Evolutionary conservation across 306 rosid species (phyloP).

Genomic region (Sophora flavescens): DNA sequence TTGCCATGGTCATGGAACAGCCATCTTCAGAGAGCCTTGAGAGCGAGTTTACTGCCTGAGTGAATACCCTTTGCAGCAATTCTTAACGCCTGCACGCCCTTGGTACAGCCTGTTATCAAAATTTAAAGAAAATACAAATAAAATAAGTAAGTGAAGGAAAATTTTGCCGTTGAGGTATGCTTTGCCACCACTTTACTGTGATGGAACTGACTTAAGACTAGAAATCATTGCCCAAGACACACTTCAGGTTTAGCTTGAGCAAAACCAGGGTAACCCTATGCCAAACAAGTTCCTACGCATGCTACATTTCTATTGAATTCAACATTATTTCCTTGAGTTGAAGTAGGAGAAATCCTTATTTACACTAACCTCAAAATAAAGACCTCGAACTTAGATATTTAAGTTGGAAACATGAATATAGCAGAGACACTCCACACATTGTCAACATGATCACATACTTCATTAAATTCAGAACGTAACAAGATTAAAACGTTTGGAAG

Average conservation of each 20-base stretch:
- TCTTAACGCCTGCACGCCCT: conserved; percentile 70
- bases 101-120: conserved; percentile 69
- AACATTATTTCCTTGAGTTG: neutral
- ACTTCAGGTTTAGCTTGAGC: conserved; percentile 17
- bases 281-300: neutral
- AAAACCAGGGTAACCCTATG: neutral
- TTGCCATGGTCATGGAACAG: conserved; percentile 34
- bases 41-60: conserved; percentile 66
- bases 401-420: neutral
- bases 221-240: neutral
- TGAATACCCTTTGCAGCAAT: conserved; percentile 78
- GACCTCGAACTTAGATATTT: conserved; percentile 3
- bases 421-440: neutral
- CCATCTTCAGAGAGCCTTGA: conserved; percentile 66
- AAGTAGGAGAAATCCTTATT: neutral
- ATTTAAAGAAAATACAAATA: neutral
- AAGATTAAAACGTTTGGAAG: neutral
- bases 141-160: conserved; percentile 6
- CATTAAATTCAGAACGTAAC: neutral
- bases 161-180: neutral
- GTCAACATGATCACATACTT: conserved; percentile 19
- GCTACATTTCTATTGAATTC: neutral
- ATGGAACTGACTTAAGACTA: neutral
- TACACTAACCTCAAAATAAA: neutral
- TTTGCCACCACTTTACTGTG: neutral